Evolutionary conservation across 768 basidiomycete species (phyloP), one percentile per base, ranked within the genome.

Genomic region (Jaapia argillacea): DNA sequence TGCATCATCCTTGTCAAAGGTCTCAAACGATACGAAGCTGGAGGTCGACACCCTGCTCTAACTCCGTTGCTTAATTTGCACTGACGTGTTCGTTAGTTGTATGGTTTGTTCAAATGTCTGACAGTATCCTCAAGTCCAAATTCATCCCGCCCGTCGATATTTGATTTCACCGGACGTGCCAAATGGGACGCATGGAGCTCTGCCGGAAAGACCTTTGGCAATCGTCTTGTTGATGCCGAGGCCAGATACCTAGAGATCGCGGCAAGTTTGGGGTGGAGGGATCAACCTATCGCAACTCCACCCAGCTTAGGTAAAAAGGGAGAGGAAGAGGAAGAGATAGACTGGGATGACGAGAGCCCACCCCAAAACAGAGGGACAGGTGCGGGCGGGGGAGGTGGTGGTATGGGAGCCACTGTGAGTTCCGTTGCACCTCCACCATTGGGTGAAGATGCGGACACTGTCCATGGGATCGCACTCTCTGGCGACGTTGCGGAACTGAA

Each of bases 131-230:
- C 56, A 3, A 58, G 60, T 3, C 88, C 87, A 10, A 67, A 62
- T 28, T 68, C 66, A 24, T 55, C 76, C 12, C 74, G 82, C 2
- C 88, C 88, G 3, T 80, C 77, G 18, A 64, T 91, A 33, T 85
- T 90, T 57, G 86, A 90, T 52, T 69, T 85, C 60, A 70, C 81
- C 2, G 85, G 81, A 13, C 68, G 85, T 16, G 85, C 86, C 2
- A 91, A 91, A 57, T 91, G 87, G 87, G 85, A 90, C 56, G 84
- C 86, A 2, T 91, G 88, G 88, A 69, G 54, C 39, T 53, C 63
- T 10, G 59, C 68, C 7, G 74, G 71, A 5, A 70, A 73, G 51
- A 64, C 58, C 13, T 82, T 79, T 48, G 57, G 57, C 13, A 59
- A 55, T n/a, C 49, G 53, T n/a, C 52, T 52, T 3, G 49, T 51